These are phyloP conservation scores for Biscogniauxia sp. DNA, from an alignment of 2,329 filamentous ascomycete genomes.

Conservation along the genomic window DNA sequence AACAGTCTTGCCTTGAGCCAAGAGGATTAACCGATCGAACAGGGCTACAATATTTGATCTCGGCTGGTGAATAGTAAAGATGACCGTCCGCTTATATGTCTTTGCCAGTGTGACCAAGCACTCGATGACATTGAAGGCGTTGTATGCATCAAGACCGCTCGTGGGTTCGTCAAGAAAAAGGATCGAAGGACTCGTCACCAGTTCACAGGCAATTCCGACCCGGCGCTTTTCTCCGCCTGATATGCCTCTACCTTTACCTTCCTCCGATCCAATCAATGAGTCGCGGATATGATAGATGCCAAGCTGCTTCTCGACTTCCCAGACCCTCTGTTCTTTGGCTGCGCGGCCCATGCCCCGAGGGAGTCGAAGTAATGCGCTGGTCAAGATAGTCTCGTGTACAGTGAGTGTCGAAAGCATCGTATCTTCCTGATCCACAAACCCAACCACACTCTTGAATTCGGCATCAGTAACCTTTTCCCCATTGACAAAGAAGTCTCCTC, in stretches of 20 bases:
- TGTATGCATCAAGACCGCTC: conserved; percentile 92
- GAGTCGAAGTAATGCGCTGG: conserved; percentile 86
- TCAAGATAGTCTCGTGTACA: conserved; percentile 96
- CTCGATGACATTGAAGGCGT: conserved; percentile 97
- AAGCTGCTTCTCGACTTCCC: conserved; percentile 92
- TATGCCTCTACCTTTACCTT: conserved; percentile 89
- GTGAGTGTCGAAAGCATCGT: conserved; percentile 94
- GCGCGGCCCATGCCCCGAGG: conserved; percentile 84
- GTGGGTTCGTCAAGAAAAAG: conserved; percentile 97
- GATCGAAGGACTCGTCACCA: conserved; percentile 96
- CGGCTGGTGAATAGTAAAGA: conserved; percentile 98
- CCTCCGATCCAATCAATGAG: conserved; percentile 93
- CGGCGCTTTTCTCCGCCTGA: conserved; percentile 95
- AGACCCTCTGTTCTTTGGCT: conserved; percentile 87
- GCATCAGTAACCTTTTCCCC: conserved; percentile 82
- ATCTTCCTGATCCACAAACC: conserved; percentile 97
- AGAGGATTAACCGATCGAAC: conserved; percentile 88
- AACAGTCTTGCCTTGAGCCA: conserved; percentile 85
- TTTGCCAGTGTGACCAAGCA: conserved; percentile 93
- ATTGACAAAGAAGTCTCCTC: conserved; percentile 87
- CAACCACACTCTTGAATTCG: conserved; percentile 88
- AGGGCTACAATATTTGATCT: conserved; percentile 97
- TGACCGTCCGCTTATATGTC: conserved; percentile 93
- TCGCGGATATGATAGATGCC: conserved; percentile 93
- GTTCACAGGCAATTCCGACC: conserved; percentile 94